Conservation (phyloP, 1,284 basidiomycete species). For the Malassezia globosa region DNA sequence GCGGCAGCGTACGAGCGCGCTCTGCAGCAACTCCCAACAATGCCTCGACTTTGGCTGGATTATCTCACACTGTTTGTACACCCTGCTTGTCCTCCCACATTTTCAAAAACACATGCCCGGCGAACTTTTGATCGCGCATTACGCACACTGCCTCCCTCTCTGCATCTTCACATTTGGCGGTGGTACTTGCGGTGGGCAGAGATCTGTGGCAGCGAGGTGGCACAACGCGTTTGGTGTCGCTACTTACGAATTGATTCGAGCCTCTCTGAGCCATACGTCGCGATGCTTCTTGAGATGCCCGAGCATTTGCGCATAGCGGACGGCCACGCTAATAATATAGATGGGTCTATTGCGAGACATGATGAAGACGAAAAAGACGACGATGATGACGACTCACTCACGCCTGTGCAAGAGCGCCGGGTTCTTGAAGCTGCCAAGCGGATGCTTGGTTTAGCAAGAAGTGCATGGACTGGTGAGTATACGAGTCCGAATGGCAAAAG, state of each 20-base stretch:
- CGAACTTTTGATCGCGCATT: slow-evolving; percentile 88
- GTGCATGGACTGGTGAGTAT: slow-evolving; percentile 72
- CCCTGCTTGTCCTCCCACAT: slow-evolving; percentile 69
- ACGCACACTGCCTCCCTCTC: slow-evolving; percentile 79
- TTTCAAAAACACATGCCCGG: slow-evolving; percentile 80
- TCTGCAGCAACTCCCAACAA: slow-evolving; percentile 83
- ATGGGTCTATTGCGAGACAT: slow-evolving; percentile 8
- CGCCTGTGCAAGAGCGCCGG: slow-evolving; percentile 46
- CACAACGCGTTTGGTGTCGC: slow-evolving; percentile 75
- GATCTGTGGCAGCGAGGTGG: slow-evolving; percentile 66
- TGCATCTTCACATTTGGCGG: slow-evolving; percentile 89
- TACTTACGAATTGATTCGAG: slow-evolving; percentile 58
- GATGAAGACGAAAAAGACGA: slow-evolving; percentile 11
- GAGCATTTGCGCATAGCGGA: slow-evolving; percentile 21
- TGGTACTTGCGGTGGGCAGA: slow-evolving; percentile 92
- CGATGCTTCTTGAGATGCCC: slow-evolving; percentile 28
- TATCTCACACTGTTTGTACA: slow-evolving; percentile 85
- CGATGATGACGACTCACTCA: not conserved
- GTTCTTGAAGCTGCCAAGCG: slow-evolving; percentile 89
- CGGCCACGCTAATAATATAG: slow-evolving; percentile 20
- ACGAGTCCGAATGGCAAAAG: slow-evolving; percentile 84
- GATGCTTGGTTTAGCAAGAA: slow-evolving; percentile 67
- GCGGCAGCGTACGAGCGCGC: slow-evolving; percentile 82
- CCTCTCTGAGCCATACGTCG: slow-evolving; percentile 40
- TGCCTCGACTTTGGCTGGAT: slow-evolving; percentile 86